Evolutionary conservation across 441 rosid genomes (phyloP), one percentile per base, ranked within the genome.

Genomic region (Euphorbia celastroides): DNA sequence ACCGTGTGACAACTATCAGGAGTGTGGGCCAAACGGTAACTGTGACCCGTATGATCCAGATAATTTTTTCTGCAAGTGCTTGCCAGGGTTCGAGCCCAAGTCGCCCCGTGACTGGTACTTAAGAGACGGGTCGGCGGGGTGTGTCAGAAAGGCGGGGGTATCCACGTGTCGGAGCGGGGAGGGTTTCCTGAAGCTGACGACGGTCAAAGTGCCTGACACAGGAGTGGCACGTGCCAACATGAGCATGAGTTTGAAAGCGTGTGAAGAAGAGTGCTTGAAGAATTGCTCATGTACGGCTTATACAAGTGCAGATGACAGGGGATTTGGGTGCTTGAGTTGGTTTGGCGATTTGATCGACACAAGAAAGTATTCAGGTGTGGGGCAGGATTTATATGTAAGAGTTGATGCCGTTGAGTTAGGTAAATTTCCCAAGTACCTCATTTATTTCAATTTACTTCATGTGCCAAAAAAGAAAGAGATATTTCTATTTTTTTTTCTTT

Each of bases 231-330:
- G 26, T 36, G 89, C 70, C 6, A 46, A 88, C 73, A 70, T 82
- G 90, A 77, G 71, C 61, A 50, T 85, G 76, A 80, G 74, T 34
- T 63, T 86, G 68, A 79, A 81, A 25, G 78, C 62, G 5, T 92
- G 98, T 26, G 69, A 62, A 68, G 54, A 73, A 0, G 68, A 62
- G 71, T 92, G 98, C 56, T 66, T 81, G 78, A 78, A 38, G 62
- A 81, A 92, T 55, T 92, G 96, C 46, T 75, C 83, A 0, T 92
- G 96, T 61, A 73, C 70, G 3, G 96, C 84, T 56, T 92, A 83
- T 62, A 69, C 88, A 0, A 79, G 80, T 13, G 94, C 96, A 14
- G 72, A 83, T 11, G 82, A 67, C 34, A 46, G 72, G 6, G 92
- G 85, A 28, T 57, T 23, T 1, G 93, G 96, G 4, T 92, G 98